phyloP scores from a whole-genome alignment of 169 alveolate genomes.

The Plasmodium relictum region DNA sequence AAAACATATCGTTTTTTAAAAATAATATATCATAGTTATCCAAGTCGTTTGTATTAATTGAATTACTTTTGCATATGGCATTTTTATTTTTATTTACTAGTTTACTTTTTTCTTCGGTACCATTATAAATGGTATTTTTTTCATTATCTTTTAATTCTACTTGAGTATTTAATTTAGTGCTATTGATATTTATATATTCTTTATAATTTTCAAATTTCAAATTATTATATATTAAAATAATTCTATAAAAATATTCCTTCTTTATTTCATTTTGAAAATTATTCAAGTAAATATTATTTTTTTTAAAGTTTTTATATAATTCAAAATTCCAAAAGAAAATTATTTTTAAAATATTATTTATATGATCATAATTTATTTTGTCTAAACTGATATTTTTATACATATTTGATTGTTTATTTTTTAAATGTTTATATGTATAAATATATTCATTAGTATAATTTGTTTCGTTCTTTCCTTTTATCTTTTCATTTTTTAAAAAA shows the following conservation, averaged over 20 bases:
- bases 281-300: constrained; percentile 46
- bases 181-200: background rate
- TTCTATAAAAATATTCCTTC: constrained; percentile 68
- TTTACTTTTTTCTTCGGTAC: background rate
- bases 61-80: background rate
- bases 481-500: constrained; percentile 12
- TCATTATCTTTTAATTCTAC: background rate
- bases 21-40: constrained; percentile 44
- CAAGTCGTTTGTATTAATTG: background rate
- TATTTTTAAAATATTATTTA: constrained; percentile 63
- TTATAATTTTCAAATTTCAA: constrained; percentile 14
- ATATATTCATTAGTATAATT: background rate
- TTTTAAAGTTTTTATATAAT: constrained; percentile 65
- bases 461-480: background rate
- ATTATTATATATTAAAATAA: constrained; percentile 40
- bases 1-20: constrained; percentile 41
- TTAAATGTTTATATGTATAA: background rate
- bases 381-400: constrained; percentile 15
- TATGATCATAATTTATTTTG: constrained; percentile 23
- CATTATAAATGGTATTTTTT: background rate
- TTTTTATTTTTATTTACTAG: background rate
- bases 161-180: background rate
- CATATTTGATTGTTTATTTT: background rate
- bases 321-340: constrained; percentile 74
- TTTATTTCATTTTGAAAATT: constrained; percentile 50